Percentiles rank a stretch among this genome's conserved stretches.
These are phyloP conservation scores for Aspergillus taichungensis DNA, from an alignment of 495 filamentous ascomycete species.

Conservation along the genomic window DNA sequence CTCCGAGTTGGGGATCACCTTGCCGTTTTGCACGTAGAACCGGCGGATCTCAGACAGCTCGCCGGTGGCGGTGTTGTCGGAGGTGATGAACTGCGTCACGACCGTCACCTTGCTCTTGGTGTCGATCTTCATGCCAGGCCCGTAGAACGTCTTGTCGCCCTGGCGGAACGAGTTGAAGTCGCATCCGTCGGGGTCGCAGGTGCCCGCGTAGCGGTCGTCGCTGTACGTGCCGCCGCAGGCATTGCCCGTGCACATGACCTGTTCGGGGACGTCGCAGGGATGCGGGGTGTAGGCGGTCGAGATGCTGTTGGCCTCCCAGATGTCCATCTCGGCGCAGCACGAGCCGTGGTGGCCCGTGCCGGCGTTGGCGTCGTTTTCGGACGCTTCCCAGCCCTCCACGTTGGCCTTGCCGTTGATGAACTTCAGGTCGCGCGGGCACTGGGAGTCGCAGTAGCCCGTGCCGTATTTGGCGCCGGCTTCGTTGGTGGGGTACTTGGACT, in stretches of 20 bases:
- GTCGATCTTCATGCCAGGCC: constrained; percentile 51
- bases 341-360: constrained; percentile 52
- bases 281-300: constrained; percentile 54
- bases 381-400: constrained; percentile 50
- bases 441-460: constrained; percentile 71
- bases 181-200: constrained; percentile 71
- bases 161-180: constrained; percentile 70
- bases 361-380: constrained; percentile 50
- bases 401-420: constrained; percentile 65
- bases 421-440: constrained; percentile 56
- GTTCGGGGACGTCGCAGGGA: constrained; percentile 47
- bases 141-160: constrained; percentile 57
- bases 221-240: constrained; percentile 45
- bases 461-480: constrained; percentile 62
- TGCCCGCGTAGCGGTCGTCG: constrained; percentile 36
- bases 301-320: constrained; percentile 63
- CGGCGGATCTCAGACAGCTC: constrained; percentile 55
- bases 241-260: constrained; percentile 49
- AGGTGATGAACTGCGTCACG: constrained; percentile 61
- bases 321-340: constrained; percentile 68
- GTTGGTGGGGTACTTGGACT: constrained; percentile 43
- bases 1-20: constrained; percentile 49
- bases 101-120: constrained; percentile 56
- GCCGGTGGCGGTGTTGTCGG: constrained; percentile 44
- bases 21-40: constrained; percentile 63